Evolutionary conservation across 192 early-diverging fungal genomes (phyloP), one percentile per base, ranked within the genome.

Genomic region (Coemansia sp.): DNA sequence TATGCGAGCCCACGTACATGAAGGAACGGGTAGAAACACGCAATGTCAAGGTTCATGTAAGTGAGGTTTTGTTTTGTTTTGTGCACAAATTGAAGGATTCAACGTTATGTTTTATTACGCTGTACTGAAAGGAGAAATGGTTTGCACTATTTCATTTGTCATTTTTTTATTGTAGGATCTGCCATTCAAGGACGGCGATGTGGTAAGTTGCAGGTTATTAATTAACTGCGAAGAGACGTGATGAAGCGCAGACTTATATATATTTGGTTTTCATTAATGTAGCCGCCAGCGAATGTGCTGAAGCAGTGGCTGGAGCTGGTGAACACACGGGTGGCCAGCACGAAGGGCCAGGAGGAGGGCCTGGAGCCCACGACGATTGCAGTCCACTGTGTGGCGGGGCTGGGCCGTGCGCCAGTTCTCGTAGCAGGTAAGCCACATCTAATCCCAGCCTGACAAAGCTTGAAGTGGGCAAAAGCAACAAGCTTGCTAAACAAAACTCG

Each of bases 381-480:
- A 2, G 88, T 96, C 5, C 95, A 98, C 64, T 98, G 95, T 66
- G 95, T 98, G 19, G 93, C 95, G 5, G 95, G 95, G 24, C 84
- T 98, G 6, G 95, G 95, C 6, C 89, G 96, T 23, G 96, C 96
- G 4, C 96, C 96, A 1, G 88, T 95, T 16, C 80, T 99, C 9
- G 95, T 91, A 8, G 89, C 90, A 0, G 62, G 70, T 72, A 65
- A 62, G 70, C 56, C 10, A 31, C 29, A 25, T 42, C 6, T 44
- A 6, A n/a, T n/a, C n/a, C n/a, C n/a, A n/a, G n/a, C n/a, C n/a
- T n/a, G n/a, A n/a, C n/a, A n/a, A n/a, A n/a, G n/a, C n/a, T n/a
- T n/a, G n/a, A n/a, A n/a, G n/a, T n/a, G n/a, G n/a, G n/a, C n/a
- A n/a, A n/a, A n/a, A n/a, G n/a, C n/a, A n/a, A n/a, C n/a, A n/a